These are phyloP conservation scores for Plasmodium malariae DNA, from an alignment of 169 alveolate species.

Conservation along the genomic window DNA sequence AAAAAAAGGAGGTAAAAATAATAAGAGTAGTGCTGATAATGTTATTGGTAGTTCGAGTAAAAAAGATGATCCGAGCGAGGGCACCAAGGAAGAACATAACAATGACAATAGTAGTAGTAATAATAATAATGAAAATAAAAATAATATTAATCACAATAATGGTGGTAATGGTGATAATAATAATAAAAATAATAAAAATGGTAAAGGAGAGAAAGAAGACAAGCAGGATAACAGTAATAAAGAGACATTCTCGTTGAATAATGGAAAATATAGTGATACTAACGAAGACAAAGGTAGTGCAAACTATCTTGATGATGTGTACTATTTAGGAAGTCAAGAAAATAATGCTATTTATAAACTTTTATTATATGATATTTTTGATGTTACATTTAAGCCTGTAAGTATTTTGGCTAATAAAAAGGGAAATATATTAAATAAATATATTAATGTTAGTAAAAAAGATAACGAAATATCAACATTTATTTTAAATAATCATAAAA, in stretches of 20 bases:
- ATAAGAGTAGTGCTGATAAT: not conserved
- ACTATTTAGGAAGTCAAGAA: conserved; percentile 56
- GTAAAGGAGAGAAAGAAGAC: not conserved
- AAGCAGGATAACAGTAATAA: not conserved
- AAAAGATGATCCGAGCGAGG: not conserved
- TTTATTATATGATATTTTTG: conserved; percentile 52
- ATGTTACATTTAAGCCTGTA: conserved; percentile 63
- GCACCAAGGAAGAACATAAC: not conserved
- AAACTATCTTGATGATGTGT: conserved; percentile 57
- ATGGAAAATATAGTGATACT: conserved; percentile 4
- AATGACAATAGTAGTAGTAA: not conserved
- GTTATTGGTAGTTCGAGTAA: not conserved
- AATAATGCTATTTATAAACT: conserved; percentile 50
- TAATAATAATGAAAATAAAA: not conserved
- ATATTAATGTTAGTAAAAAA: conserved; percentile 55
- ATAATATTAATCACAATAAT: not conserved
- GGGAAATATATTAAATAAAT: conserved; percentile 64
- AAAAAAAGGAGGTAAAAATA: not conserved
- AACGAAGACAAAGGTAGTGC: too few species aligned
- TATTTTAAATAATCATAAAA: conserved; percentile 54
- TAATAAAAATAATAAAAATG: not conserved
- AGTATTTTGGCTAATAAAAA: conserved; percentile 50
- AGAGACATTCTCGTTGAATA: not conserved
- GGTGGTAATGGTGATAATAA: not conserved
- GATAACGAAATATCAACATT: conserved; percentile 37